phyloP scores from a whole-genome alignment of 2,329 filamentous ascomycete genomes.

The Tolypocladium tundrense region DNA sequence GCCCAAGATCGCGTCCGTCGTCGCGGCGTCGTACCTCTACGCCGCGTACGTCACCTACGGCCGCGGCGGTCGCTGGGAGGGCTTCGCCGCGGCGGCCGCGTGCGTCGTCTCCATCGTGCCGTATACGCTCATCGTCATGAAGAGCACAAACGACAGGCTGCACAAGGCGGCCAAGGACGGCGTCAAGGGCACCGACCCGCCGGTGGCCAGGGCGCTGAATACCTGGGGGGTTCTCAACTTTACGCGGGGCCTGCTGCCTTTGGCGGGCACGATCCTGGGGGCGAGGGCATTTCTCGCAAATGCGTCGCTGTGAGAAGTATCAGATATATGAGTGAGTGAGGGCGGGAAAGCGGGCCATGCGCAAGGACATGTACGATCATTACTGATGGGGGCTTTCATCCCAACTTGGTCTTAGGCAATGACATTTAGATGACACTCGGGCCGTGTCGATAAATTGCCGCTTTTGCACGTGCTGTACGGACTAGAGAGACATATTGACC shows the following conservation, averaged over 20 bases:
- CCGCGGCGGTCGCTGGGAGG: slow-evolving; percentile 20
- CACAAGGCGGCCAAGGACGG: slow-evolving; percentile 12
- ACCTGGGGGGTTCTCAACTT: slow-evolving; percentile 18
- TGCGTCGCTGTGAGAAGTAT: background rate
- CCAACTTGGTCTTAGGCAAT: background rate
- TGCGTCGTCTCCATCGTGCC: slow-evolving; percentile 28
- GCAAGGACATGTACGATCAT: background rate
- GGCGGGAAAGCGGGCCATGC: background rate
- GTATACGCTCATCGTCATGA: slow-evolving; percentile 27
- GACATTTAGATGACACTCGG: background rate
- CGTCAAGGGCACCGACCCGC: slow-evolving; percentile 5
- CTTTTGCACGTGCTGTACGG: too few species aligned
- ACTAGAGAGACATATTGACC: background rate
- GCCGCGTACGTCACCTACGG: slow-evolving; percentile 22
- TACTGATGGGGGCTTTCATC: background rate
- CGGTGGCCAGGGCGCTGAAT: slow-evolving; percentile 8
- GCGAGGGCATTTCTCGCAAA: slow-evolving; percentile 10
- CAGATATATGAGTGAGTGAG: background rate
- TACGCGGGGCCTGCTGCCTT: slow-evolving; percentile 18
- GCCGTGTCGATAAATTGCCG: too few species aligned
- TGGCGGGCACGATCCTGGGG: slow-evolving; percentile 17
- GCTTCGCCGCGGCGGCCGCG: slow-evolving; percentile 19
- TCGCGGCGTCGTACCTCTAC: slow-evolving; percentile 23
- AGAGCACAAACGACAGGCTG: slow-evolving; percentile 23
- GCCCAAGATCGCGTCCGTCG: slow-evolving; percentile 23